Conservation (phyloP, 2,329 filamentous ascomycete genomes). For the Massarina eburnea region DNA sequence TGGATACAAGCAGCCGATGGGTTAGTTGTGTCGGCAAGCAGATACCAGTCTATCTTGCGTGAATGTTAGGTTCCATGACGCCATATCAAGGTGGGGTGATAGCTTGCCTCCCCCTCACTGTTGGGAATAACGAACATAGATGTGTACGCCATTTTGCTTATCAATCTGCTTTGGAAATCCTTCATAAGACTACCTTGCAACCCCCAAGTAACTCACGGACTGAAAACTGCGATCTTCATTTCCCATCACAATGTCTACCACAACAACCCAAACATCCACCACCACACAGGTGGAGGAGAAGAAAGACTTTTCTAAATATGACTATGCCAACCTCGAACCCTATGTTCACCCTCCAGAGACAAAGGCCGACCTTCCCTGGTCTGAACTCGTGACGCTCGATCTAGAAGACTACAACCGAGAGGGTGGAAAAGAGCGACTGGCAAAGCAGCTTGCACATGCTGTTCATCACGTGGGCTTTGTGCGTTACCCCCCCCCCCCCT, state of each 20-base stretch:
- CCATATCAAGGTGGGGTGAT: no score
- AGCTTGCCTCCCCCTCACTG: no score
- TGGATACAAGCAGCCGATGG: no score
- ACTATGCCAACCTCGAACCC: conserved; percentile 31
- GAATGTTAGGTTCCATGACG: no score
- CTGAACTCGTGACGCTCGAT: conserved; percentile 11
- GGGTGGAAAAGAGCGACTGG: conserved; percentile 7
- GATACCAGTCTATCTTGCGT: no score
- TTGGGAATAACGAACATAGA: no score
- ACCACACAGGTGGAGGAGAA: conserved; percentile 5
- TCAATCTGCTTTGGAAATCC: no score
- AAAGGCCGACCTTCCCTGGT: conserved; percentile 49
- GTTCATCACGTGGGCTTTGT: conserved; percentile 12
- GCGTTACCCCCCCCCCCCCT: background rate
- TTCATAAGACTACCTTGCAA: no score
- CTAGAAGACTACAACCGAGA: conserved; percentile 4
- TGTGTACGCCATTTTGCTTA: no score
- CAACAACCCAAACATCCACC: conserved; percentile 14
- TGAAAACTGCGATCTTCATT: background rate
- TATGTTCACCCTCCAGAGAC: conserved; percentile 53
- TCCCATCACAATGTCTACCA: conserved; percentile 19
- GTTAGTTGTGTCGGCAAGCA: no score
- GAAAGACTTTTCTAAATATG: conserved; percentile 29
- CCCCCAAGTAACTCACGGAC: no score
- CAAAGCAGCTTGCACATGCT: conserved; percentile 6